Conservation (phyloP, 257 asterid genomes). For the Solanum virginianum region DNA sequence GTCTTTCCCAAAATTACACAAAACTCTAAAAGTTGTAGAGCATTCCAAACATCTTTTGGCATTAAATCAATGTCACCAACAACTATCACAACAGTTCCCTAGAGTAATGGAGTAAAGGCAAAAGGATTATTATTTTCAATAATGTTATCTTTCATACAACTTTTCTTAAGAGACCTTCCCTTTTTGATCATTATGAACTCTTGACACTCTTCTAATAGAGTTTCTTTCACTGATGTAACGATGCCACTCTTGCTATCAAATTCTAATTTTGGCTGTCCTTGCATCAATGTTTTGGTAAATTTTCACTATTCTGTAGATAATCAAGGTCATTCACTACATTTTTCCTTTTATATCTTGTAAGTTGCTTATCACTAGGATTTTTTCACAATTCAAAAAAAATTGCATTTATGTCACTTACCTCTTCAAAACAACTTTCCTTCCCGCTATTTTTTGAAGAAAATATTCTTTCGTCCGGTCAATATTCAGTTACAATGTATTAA, state of each 20-base stretch:
- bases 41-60: constrained; percentile 50
- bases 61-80: constrained; percentile 39
- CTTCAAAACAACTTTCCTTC: constrained; percentile 45
- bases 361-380: constrained; percentile 10
- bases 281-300: constrained; percentile 14
- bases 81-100: constrained; percentile 37
- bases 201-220: neutral
- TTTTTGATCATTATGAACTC: neutral
- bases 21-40: constrained; percentile 66
- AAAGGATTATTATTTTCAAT: neutral
- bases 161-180: constrained; percentile 3
- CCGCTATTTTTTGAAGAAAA: constrained; percentile 29
- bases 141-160: neutral
- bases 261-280: neutral
- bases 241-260: neutral
- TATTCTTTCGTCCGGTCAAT: constrained; percentile 19
- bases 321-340: neutral
- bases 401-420: constrained; percentile 21
- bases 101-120: constrained; percentile 18
- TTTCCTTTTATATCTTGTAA: constrained; percentile 22
- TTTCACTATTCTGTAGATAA: constrained; percentile 2
- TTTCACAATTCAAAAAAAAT: neutral
- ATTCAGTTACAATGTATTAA: constrained; percentile 7
- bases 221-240: neutral
- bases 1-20: constrained; percentile 67